phyloP scores from a whole-genome alignment of 2,329 filamentous ascomycete genomes.

The Colletotrichum cuscutae region DNA sequence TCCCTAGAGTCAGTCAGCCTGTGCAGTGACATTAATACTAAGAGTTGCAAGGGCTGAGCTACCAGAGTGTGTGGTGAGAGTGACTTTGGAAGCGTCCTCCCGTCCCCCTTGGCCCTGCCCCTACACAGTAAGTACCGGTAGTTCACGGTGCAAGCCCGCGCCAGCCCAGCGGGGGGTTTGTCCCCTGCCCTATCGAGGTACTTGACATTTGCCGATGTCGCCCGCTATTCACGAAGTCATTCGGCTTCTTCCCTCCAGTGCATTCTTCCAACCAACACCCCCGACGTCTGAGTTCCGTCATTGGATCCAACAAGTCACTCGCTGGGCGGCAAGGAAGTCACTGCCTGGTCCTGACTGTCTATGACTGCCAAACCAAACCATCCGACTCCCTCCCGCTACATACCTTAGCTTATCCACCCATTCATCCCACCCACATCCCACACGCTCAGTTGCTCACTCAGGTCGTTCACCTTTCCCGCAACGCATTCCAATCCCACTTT shows the following conservation, averaged over 20 bases:
- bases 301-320: neutral
- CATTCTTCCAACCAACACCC: neutral
- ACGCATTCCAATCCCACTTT: neutral
- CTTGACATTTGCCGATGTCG: neutral
- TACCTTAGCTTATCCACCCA: neutral
- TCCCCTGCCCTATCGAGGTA: neutral
- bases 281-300: neutral
- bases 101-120: neutral
- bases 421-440: neutral
- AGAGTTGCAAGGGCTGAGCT: neutral
- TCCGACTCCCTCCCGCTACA: constrained; percentile 5
- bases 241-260: neutral
- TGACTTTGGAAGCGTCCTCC: neutral
- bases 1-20: neutral
- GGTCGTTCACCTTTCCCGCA: neutral
- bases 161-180: neutral
- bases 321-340: neutral
- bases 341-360: neutral
- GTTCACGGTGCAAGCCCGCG: neutral
- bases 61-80: neutral
- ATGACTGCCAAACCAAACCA: neutral
- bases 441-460: neutral
- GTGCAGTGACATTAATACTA: neutral
- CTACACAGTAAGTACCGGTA: neutral
- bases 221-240: neutral